Base-by-base conservation (phyloP, 2,329 filamentous ascomycete genomes). In the Calonectria leucothoes region DNA sequence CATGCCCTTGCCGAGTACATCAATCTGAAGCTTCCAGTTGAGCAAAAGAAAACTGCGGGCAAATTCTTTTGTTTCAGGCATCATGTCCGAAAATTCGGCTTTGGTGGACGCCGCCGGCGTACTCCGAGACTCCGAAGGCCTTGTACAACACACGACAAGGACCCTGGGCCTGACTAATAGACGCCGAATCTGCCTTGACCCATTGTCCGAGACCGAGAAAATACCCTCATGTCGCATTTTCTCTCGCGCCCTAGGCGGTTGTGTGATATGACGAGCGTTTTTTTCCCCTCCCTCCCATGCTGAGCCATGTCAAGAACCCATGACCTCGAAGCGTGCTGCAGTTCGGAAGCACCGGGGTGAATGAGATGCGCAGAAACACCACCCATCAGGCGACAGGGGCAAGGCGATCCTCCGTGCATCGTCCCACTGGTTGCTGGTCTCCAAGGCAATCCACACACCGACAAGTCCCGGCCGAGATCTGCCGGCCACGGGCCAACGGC, bases 381-480 rank as follows among this genome's bases (percentile, higher is more conserved):
- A 68, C 42, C 35, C 45, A 74, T 71, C 69, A 75, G 70, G 70
- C 69, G 78, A 79, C 67, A 71, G 65, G 71, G 64, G 52, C 45
- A 68, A 74, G 64, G 14, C 49, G 63, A 64, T 66, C 74, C 69
- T 42, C 42, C 66, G 64, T 68, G 65, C 68, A 75, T 79, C 77
- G 74, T 74, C 70, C 64, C 70, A 79, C 73, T 51, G 31, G 57
- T 12, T 57, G 39, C 39, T 31, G 61, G 48, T 71, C 66, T 45
- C 42, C 66, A 71, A 68, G 63, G 71, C 57, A 49, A 49, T 42
- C 57, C 66, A 71, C 66, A 69, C 72, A 66, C 66, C 74, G 69
- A 72, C 73, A 74, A 77, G 70, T 77, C 69, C 73, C 76, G 76
- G 78, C 78, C 76, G 75, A 76, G 72, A 79, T 78, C 63, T 77